Evolutionary conservation across 2,329 filamentous ascomycete species (phyloP).

Genomic region (Cucurbitaria berberidis): DNA sequence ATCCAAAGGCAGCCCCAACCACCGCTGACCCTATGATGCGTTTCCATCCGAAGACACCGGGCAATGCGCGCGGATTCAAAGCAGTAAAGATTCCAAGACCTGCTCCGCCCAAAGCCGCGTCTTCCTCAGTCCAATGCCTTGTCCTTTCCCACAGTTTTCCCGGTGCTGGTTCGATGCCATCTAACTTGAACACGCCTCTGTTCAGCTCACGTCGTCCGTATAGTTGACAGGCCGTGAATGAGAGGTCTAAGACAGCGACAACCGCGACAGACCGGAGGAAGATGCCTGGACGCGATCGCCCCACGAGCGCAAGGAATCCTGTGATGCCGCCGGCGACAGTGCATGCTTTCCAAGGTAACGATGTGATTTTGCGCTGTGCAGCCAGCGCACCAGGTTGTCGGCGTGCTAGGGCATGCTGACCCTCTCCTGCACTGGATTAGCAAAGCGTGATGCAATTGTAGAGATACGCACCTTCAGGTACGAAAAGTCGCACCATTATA

Average conservation of each 20-base stretch:
- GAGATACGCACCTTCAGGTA: constrained; percentile 25
- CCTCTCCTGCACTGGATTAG: constrained; percentile 26
- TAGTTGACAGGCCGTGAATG: constrained; percentile 7
- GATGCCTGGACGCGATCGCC: constrained; percentile 22
- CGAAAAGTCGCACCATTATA: constrained; percentile 32
- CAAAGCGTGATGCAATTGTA: not conserved
- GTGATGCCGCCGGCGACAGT: constrained; percentile 15
- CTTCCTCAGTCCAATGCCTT: constrained; percentile 22
- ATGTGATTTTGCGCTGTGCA: constrained; percentile 11
- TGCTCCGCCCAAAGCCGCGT: constrained; percentile 20
- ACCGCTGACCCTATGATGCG: constrained; percentile 24
- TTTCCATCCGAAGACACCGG: constrained; percentile 20
- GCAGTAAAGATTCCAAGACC: constrained; percentile 18
- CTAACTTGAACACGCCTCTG: constrained; percentile 24
- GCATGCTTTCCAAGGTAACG: constrained; percentile 9
- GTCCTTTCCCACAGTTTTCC: constrained; percentile 30
- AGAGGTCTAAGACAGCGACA: constrained; percentile 15
- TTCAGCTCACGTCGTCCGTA: constrained; percentile 26
- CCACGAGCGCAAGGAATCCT: constrained; percentile 18
- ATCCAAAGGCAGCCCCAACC: constrained; percentile 21
- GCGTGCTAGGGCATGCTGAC: constrained; percentile 20
- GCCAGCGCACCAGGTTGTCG: constrained; percentile 8
- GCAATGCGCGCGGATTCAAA: constrained; percentile 22
- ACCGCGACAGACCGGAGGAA: constrained; percentile 21
- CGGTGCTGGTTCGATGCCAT: constrained; percentile 21